A percentile compares a stretch with the other conserved stretches of the same genome.
Evolutionary conservation across 176 grass and related monocot genomes (phyloP).

Genomic region (Phoenix roebelenii): DNA sequence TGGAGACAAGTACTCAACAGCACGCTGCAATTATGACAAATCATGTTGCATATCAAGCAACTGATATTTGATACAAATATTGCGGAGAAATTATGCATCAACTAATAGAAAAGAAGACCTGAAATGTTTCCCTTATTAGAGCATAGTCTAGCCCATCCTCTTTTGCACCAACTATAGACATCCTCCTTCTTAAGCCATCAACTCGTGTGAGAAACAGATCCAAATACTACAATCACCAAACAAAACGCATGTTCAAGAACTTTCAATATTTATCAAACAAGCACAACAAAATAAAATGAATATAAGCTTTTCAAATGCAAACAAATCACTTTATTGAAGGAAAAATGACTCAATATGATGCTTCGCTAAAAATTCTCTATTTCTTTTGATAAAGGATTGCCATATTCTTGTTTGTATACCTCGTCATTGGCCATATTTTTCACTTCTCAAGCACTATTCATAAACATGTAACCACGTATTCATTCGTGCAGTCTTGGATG

Average conservation of each 20-base stretch:
- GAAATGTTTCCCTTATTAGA: conserved; percentile 74
- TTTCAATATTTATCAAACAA: neutral
- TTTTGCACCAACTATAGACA: conserved; percentile 21
- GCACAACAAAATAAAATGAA: too few species aligned
- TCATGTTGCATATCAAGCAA: conserved; percentile 22
- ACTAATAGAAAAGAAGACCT: conserved; percentile 29
- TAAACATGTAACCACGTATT: too few species aligned
- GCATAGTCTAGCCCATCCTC: conserved; percentile 51
- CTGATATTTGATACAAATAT: neutral
- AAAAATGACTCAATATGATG: too few species aligned
- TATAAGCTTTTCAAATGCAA: too few species aligned
- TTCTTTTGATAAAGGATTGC: too few species aligned
- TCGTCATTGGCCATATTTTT: too few species aligned
- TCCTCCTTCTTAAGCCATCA: conserved; percentile 78
- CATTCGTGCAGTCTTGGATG: too few species aligned
- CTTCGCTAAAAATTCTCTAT: too few species aligned
- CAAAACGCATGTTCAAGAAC: too few species aligned
- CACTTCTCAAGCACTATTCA: too few species aligned
- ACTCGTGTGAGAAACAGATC: conserved; percentile 87
- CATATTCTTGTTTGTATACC: too few species aligned
- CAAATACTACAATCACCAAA: conserved; percentile 47
- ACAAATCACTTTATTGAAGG: too few species aligned
- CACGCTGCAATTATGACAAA: conserved; percentile 47
- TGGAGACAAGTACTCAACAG: conserved; percentile 49
- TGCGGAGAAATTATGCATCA: conserved; percentile 1